A percentile compares a stretch with the other conserved stretches of the same genome.
These are phyloP conservation scores for Anisodus acutangulus DNA, from an alignment of 257 asterid species.

Conservation along the genomic window DNA sequence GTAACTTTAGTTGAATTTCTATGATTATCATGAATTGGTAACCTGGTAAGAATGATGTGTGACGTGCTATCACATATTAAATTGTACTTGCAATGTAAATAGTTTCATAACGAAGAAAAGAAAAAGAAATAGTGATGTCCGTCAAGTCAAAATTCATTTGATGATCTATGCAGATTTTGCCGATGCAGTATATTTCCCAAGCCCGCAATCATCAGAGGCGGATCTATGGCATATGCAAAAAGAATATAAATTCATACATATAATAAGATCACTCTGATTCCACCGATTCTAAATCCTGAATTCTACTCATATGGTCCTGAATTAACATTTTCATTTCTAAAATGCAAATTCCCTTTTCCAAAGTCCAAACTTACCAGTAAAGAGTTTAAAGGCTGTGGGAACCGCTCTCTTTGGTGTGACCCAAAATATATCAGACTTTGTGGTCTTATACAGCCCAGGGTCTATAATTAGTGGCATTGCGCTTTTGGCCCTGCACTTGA, in stretches of 20 bases:
- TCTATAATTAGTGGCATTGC: constrained; percentile 57
- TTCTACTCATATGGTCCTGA: background rate
- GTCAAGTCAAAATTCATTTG: background rate
- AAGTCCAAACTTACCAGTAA: constrained; percentile 70
- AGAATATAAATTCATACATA: no score
- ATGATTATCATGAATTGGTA: background rate
- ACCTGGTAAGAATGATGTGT: background rate
- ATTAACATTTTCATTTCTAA: background rate
- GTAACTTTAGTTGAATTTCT: background rate
- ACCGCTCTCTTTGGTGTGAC: constrained; percentile 44
- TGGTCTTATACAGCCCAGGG: constrained; percentile 53
- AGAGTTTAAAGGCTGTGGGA: constrained; percentile 61
- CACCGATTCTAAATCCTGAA: background rate
- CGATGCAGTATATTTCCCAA: background rate
- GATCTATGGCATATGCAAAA: no score
- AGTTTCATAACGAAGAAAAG: background rate
- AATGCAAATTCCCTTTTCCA: background rate
- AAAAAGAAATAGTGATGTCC: background rate
- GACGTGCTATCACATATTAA: background rate
- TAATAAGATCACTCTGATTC: no score
- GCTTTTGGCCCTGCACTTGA: constrained; percentile 42
- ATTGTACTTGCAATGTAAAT: background rate
- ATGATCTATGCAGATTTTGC: background rate
- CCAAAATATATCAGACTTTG: constrained; percentile 50
- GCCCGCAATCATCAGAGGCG: no score